Evolutionary conservation across 2,329 filamentous ascomycete species (phyloP).

Genomic region (Penicillium paneum): DNA sequence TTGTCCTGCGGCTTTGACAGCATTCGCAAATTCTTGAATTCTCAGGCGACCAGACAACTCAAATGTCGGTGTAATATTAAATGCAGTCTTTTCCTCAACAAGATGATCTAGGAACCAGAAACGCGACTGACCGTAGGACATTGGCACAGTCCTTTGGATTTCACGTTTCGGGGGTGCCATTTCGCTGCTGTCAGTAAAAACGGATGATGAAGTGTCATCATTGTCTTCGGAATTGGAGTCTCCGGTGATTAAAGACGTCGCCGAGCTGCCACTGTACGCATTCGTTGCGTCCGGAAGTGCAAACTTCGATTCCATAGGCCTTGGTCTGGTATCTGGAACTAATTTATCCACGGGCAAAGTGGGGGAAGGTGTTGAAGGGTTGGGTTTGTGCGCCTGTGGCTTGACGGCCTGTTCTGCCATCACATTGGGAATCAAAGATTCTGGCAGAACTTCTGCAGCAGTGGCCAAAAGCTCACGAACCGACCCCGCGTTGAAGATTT

Average conservation of each 20-base stretch:
- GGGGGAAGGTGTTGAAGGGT: background rate
- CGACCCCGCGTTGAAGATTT: constrained; percentile 23
- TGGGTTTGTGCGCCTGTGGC: background rate
- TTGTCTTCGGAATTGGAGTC: constrained; percentile 17
- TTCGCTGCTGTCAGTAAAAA: constrained; percentile 5
- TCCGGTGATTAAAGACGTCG: constrained; percentile 4
- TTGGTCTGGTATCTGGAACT: background rate
- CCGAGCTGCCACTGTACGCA: constrained; percentile 10
- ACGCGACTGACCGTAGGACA: constrained; percentile 43
- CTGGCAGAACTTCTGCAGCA: constrained; percentile 10
- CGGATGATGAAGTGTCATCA: constrained; percentile 11
- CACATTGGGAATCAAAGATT: constrained; percentile 12
- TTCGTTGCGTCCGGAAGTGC: constrained; percentile 1
- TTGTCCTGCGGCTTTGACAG: constrained; percentile 31
- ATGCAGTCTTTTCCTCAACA: constrained; percentile 37
- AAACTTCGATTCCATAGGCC: constrained; percentile 1
- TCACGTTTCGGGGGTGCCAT: background rate
- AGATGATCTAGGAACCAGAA: constrained; percentile 39
- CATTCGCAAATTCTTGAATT: constrained; percentile 30
- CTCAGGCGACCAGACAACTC: constrained; percentile 35
- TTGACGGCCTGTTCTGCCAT: background rate
- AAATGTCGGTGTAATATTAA: constrained; percentile 40
- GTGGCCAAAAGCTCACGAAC: constrained; percentile 17
- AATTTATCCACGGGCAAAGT: background rate
- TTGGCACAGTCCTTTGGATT: constrained; percentile 14